These are phyloP conservation scores for Cyberlindnera euphorbiiphila DNA, from an alignment of 805 yeast species.

Conservation along the genomic window DNA sequence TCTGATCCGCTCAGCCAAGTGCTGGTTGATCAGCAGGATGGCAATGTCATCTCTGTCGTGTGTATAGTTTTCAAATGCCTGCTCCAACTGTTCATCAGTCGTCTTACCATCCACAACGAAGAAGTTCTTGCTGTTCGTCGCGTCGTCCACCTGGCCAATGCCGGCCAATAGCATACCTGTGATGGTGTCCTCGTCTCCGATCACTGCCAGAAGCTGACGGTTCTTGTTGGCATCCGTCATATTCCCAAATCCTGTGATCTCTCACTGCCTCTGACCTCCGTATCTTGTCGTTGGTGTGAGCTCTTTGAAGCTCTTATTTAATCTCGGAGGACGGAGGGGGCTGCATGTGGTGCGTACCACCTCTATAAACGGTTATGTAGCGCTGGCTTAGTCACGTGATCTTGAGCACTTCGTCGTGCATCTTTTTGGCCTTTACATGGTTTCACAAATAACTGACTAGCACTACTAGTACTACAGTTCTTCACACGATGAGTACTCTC, in stretches of 20 bases:
- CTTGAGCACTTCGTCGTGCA: no score
- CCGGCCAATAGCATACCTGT: constrained; percentile 96
- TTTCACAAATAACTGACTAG: no score
- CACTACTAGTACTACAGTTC: no score
- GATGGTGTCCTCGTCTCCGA: constrained; percentile 97
- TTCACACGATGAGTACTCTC: constrained; percentile 3
- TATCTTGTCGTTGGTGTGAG: no score
- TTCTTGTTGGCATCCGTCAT: constrained; percentile 42
- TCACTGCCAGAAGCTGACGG: constrained; percentile 84
- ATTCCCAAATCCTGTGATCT: not conserved
- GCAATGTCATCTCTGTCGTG: constrained; percentile 83
- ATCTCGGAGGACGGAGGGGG: no score
- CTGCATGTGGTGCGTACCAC: no score
- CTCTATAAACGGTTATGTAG: no score
- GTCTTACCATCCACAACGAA: constrained; percentile 75
- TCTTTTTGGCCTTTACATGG: no score
- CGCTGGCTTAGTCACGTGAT: no score
- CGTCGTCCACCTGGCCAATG: constrained; percentile 72
- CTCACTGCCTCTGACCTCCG: not conserved
- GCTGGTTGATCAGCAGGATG: constrained; percentile 88
- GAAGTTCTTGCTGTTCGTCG: constrained; percentile 70
- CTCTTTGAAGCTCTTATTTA: no score
- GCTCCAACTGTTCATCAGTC: constrained; percentile 66
- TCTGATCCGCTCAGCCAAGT: constrained; percentile 87
- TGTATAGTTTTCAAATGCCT: constrained; percentile 74